Base-by-base conservation (phyloP, 2,329 filamentous ascomycete genomes). In the Bipolaris zeicola region DNA sequence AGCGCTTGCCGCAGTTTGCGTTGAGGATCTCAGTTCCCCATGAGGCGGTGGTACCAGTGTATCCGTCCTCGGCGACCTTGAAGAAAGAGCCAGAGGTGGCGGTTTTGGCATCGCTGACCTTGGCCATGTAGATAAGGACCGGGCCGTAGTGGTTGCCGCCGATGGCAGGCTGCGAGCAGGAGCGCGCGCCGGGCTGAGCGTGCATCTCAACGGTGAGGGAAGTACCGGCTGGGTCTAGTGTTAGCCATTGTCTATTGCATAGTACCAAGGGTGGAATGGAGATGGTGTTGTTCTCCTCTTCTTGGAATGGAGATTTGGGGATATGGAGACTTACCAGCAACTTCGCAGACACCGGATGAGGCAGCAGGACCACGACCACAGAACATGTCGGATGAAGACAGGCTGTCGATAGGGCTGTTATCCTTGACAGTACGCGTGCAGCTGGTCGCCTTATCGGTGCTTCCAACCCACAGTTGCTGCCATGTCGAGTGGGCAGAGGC, bases 11-110 rank as follows among this genome's bases (percentile, higher is more conserved):
- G 58, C 72, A 75, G 67, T 76, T 76, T 20, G 73, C 72, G 60
- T 75, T 76, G 47, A 76, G 69, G 58, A 74, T 74, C 65, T 76
- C 71, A 14, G 73, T 76, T 11, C 72, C 72, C 73, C 73, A 76
- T 0, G 71, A 69, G 0, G 70, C 67, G 0, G 68, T 73, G 3
- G 71, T 74, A 53, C 73, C 73, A 1, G 65, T 69, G 66, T 74
- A 74, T 20, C 72, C 72, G 38, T 76, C 72, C 48, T 75, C 73
- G 20, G 71, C 73, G 26, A 76, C 72, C 63, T 76, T 76, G 71
- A 76, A 76, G 58, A 71, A 76, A 3, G 72, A 75, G 5, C 58
- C 73, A 0, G 58, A 64, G 5, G 54, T 67, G 0, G 73, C 71
- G 6, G 69, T 71, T 49, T 62, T 74, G 5, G 74, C 74, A 55